Base-by-base conservation (phyloP, 2,329 filamentous ascomycete species). In the Cordyceps tenuipes region DNA sequence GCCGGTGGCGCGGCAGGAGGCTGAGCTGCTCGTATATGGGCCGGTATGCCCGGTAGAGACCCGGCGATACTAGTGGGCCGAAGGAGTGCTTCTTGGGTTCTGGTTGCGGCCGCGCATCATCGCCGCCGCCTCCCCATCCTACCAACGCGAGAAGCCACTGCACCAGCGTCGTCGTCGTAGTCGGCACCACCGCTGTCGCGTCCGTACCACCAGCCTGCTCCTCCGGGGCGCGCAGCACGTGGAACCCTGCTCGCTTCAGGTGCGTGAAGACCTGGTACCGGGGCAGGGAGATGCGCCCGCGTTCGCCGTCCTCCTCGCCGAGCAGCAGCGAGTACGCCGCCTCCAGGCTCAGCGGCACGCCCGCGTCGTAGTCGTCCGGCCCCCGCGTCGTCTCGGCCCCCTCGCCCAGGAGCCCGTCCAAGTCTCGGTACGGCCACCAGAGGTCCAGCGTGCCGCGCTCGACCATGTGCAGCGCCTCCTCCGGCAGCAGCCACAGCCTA, bases 261-360 rank as follows among this genome's bases (percentile, higher is more conserved):
- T 91, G 87, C 1, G 91, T 82, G 71, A 92, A 99, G 31, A 97
- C 93, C 54, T 89, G 89, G 67, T 91, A 97, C 68, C 90, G 85
- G 66, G 95, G 90, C 62, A 97, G 77, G 10, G 79, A 79, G 34
- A 85, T 75, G 70, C 82, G 85, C 41, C 84, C 83, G 47, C 74
- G 72, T 62, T 85, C 81, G 5, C 77, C 81, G 52, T 90, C 87
- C 26, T 90, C 87, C 29, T 82, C 77, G 1, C 91, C 91, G 64
- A 96, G 82, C 57, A 96, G 85, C 23, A 91, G 82, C 5, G 92
- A 84, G 76, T 97, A 97, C 0, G 91, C 91, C 6, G 89, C 92
- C 72, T 97, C 90, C 44, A 97, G 75, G 72, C 90, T 96, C 78
- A 99, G 86, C 0, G 93, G 91, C n/a, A 94, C 72, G 0, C 88